Evolutionary conservation across 2,329 filamentous ascomycete species (phyloP).

Genomic region (Aureobasidium sp.): DNA sequence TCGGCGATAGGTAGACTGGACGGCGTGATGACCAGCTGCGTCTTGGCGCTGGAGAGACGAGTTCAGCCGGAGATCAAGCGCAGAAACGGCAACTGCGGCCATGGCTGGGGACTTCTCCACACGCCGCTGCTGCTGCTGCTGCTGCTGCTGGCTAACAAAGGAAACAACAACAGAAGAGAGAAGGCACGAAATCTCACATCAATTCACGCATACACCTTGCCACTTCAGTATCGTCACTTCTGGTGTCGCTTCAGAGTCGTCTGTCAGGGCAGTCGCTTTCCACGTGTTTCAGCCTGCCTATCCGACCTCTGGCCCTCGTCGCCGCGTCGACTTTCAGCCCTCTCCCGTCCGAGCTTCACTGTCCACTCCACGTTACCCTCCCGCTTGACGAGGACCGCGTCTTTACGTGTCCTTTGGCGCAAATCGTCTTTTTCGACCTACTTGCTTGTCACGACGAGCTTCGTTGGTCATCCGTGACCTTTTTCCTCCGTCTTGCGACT

Average conservation of each 20-base stretch:
- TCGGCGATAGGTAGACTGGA: neutral
- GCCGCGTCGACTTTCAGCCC: constrained; percentile 10
- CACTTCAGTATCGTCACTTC: neutral
- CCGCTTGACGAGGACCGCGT: neutral
- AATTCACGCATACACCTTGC: neutral
- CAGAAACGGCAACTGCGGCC: neutral
- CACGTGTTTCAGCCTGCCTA: neutral
- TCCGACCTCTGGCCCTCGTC: constrained; percentile 1
- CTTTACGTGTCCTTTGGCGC: constrained; percentile 3
- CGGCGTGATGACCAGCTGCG: constrained; percentile 12
- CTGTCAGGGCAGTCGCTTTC: neutral
- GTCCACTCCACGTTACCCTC: neutral
- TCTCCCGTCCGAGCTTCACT: constrained; percentile 8
- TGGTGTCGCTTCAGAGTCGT: neutral
- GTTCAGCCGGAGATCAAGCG: neutral
- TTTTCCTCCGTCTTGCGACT: neutral
- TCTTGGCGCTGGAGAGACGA: constrained; percentile 1
- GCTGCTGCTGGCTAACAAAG: no score
- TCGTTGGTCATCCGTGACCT: no score
- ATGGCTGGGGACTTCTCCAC: constrained; percentile 12
- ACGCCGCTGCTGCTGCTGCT: neutral
- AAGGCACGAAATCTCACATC: neutral
- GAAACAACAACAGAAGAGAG: neutral
- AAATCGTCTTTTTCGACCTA: neutral
- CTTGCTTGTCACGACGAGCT: neutral